phyloP scores from a whole-genome alignment of 2,329 filamentous ascomycete species.

The Beauveria brongniartii region DNA sequence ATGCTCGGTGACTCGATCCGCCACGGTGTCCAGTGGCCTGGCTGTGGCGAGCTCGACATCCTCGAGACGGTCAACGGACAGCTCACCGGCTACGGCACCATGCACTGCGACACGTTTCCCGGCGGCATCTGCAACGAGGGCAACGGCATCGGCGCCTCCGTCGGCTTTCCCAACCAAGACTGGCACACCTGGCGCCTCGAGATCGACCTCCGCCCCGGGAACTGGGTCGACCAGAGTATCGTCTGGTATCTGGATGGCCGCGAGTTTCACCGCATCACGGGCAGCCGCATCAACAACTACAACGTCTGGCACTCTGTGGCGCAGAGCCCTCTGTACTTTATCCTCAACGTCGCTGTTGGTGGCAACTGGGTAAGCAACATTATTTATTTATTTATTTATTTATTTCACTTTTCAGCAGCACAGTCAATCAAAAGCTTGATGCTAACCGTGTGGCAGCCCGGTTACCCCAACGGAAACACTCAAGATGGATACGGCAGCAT shows the following conservation, averaged over 20 bases:
- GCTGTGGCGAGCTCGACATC: conserved; percentile 49
- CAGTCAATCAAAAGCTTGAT: not conserved
- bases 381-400: no score
- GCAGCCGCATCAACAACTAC: conserved; percentile 35
- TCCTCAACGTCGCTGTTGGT: conserved; percentile 49
- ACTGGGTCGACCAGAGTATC: conserved; percentile 42
- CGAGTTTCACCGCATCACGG: conserved; percentile 35
- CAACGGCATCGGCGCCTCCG: conserved; percentile 29
- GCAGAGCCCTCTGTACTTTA: conserved; percentile 41
- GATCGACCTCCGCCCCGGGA: conserved; percentile 38
- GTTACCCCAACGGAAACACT: conserved; percentile 38
- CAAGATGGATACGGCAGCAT: conserved; percentile 36
- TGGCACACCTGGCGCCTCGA: conserved; percentile 44
- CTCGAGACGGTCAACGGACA: conserved; percentile 47
- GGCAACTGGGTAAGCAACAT: conserved; percentile 44
- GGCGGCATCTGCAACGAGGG: conserved; percentile 47
- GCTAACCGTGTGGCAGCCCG: conserved; percentile 30
- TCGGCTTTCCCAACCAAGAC: conserved; percentile 28
- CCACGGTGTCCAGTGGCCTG: conserved; percentile 41
- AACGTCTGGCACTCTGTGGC: conserved; percentile 42
- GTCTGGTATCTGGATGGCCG: conserved; percentile 41
- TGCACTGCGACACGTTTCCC: conserved; percentile 39
- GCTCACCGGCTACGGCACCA: conserved; percentile 37
- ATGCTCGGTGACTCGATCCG: conserved; percentile 43
- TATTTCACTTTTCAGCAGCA: no score